Evolutionary conservation across 768 basidiomycete genomes (phyloP), one percentile per base, ranked within the genome.

Genomic region (Amanita fuliginea): DNA sequence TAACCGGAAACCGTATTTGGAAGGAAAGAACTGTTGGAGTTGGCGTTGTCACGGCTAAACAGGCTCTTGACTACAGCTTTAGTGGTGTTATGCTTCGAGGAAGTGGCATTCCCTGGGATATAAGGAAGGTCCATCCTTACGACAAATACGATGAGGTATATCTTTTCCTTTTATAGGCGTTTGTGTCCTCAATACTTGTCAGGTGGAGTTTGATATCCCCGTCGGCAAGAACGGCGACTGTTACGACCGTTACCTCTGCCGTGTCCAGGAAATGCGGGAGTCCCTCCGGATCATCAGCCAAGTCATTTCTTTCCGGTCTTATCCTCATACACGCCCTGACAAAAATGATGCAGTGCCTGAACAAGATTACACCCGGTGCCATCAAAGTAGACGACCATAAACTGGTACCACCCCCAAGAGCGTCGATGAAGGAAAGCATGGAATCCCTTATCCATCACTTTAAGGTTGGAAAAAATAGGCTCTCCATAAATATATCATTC

Each of bases 361-460:
- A 98, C 75, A 98, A 96, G 70, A 99, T 99, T 71, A 87, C 95
- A 0, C 73, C 81, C 10, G 96, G 96, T 32, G 90, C 78, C 24
- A 65, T 94, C 70, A 97, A 93, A 68, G 80, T 97, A 22, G 95
- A 99, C 62, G 95, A 98, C 69, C 87, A 96, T 70, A 99, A 99
- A 69, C 81, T 98, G 51, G 88, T 88, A 0, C 92, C 96, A 19
- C 95, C 95, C 24, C 93, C 95, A 11, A 83, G 95, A 51, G 94
- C 95, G 0, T 83, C 84, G 49, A 99, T 99, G 96, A 99, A 99
- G 70, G 96, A 99, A 72, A 90, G 83, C 67, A 97, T 97, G 93
- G 94, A 97, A 68, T 81, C 86, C 5, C 76, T 97, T 50, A 97
- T 99, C 57, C 95, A 99, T 64, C 95, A 98, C 72, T 97, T 99